Base-by-base conservation (phyloP, 192 early-diverging fungal genomes). In the Linnemannia exigua region DNA sequence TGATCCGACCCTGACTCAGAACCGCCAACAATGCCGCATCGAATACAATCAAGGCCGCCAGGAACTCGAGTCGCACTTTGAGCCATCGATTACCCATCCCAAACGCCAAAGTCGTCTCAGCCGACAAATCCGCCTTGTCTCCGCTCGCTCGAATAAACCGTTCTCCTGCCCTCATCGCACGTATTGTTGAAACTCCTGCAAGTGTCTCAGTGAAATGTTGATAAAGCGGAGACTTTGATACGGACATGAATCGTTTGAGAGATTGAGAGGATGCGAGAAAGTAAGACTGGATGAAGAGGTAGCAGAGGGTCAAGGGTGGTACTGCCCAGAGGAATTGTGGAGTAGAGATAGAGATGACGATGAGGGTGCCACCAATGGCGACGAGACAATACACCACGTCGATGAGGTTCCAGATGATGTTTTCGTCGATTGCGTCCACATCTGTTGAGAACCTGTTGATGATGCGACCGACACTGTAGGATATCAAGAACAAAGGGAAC, bases 381-480 rank as follows among this genome's bases (percentile, higher is more conserved):
- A 91, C 89, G 25, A 79, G 77, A 35, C 82, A 84, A 25, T 79
- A 84, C 6, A 84, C 76, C 15, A 89, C 82, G 71, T 91, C 86
- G 46, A 87, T 93, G 25, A 70, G 77, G 33, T 85, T 82, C 81
- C 48, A 93, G 89, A 47, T 94, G 77, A 58, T 89, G 44, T 76
- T 94, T 91, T 96, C 94, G 74, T 97, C 97, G n/a, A 96, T 89
- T 28, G 93, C 93, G 76, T 95, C 91, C 70, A 95, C 92, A 82
- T 98, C 97, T 74, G 95, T 97, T 67, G 95, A 94, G 81, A 98
- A 98, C 22, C 97, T 94, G 77, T 98, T 96, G 67, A 97, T 84
- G 78, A 98, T 93, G 48, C 97, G 94, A 25, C 97, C 96, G 1
- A 96, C 81, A 52, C 96, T 95, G 22, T 91, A 22, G 44, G 0